Evolutionary conservation across 768 basidiomycete genomes (phyloP).

Genomic region (Pulveroboletus sp.): DNA sequence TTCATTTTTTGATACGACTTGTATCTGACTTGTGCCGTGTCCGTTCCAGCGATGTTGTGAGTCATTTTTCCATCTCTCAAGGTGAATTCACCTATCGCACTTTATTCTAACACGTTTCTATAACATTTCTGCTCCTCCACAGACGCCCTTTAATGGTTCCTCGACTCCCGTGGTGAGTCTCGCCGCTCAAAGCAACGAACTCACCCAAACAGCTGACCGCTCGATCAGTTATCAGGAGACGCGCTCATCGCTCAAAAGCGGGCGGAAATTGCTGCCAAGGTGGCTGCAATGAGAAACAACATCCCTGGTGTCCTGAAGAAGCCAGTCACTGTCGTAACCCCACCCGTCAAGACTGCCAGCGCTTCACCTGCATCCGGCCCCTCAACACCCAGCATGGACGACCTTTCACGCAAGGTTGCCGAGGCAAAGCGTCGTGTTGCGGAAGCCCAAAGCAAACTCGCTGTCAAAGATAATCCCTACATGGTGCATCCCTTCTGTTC

Average conservation of each 20-base stretch:
- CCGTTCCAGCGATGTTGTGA: slow-evolving; percentile 60
- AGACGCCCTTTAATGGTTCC: slow-evolving; percentile 50
- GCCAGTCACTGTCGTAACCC: slow-evolving; percentile 22
- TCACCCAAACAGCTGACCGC: slow-evolving; percentile 1
- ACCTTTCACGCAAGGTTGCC: slow-evolving; percentile 65
- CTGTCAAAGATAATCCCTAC: slow-evolving; percentile 82
- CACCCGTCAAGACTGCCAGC: slow-evolving; percentile 23
- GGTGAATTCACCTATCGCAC: slow-evolving; percentile 65
- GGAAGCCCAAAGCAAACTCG: slow-evolving; percentile 72
- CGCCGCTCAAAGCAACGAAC: background rate
- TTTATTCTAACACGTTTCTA: slow-evolving; percentile 59
- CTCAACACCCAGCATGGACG: slow-evolving; percentile 46
- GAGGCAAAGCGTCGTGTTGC: slow-evolving; percentile 85
- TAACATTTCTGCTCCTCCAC: slow-evolving; percentile 48
- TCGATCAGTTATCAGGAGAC: slow-evolving; percentile 42
- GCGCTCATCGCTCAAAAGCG: slow-evolving; percentile 79
- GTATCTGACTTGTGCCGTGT: slow-evolving; percentile 12
- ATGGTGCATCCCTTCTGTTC: slow-evolving; percentile 48
- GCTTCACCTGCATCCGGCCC: slow-evolving; percentile 40
- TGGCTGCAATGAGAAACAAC: slow-evolving; percentile 64
- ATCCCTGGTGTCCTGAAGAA: slow-evolving; percentile 30
- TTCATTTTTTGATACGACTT: slow-evolving; percentile 15
- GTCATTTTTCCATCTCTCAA: slow-evolving; percentile 45
- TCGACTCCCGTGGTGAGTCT: slow-evolving; percentile 42
- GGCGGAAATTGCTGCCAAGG: slow-evolving; percentile 80